phyloP scores from a whole-genome alignment of 176 grass and related monocot genomes.

The Otatea glauca region DNA sequence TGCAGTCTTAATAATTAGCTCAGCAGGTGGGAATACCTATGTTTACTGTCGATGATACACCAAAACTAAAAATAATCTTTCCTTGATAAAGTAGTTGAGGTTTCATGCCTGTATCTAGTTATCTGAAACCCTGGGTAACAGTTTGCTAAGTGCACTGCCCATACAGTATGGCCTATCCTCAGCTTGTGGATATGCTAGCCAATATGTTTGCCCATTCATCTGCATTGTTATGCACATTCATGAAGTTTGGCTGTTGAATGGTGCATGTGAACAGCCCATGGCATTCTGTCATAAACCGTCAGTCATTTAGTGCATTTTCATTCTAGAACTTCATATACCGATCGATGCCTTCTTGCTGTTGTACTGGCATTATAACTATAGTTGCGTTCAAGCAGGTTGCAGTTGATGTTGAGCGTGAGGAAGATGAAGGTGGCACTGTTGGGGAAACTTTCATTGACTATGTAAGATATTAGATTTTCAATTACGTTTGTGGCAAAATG shows the following conservation, averaged over 20 bases:
- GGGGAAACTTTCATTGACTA: conserved; percentile 96
- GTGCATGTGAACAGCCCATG: conserved; percentile 11
- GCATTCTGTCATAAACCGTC: conserved; percentile 19
- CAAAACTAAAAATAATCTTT: background rate
- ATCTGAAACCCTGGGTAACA: background rate
- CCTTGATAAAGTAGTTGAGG: conserved; percentile 2
- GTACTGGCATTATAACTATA: conserved; percentile 25
- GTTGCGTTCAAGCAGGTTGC: conserved; percentile 67
- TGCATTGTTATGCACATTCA: background rate
- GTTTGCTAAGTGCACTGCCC: conserved; percentile 1
- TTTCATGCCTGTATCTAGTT: background rate
- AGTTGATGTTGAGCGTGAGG: conserved; percentile 89
- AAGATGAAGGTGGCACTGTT: conserved; percentile 79
- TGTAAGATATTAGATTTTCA: conserved; percentile 51
- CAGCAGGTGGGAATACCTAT: background rate
- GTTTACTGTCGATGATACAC: background rate
- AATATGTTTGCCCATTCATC: background rate
- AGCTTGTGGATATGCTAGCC: background rate
- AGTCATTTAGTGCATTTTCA: background rate
- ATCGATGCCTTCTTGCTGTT: conserved; percentile 4
- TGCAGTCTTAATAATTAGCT: background rate
- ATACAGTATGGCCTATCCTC: background rate
- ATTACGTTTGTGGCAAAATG: background rate
- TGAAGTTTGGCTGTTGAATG: conserved; percentile 19
- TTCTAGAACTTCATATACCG: background rate